Percentiles rank a stretch among this genome's conserved stretches.
Evolutionary conservation across 1,284 basidiomycete species (phyloP).

Genomic region (Entoloma clypeatum): DNA sequence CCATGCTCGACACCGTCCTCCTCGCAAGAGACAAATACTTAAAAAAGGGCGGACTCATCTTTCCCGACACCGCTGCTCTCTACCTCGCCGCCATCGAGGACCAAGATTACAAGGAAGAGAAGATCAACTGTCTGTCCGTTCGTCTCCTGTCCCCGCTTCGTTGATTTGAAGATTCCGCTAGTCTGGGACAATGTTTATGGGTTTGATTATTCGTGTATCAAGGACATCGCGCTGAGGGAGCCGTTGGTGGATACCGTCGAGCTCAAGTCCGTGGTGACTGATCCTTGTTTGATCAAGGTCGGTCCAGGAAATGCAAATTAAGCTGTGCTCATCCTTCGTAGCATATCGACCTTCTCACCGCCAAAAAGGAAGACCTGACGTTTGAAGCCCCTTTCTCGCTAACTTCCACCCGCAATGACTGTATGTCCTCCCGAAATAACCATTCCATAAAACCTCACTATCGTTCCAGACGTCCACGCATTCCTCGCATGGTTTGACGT

Average conservation of each 20-base stretch:
- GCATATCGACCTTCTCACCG: slow-evolving; percentile 90
- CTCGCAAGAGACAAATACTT: slow-evolving; percentile 97
- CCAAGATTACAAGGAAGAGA: slow-evolving; percentile 99
- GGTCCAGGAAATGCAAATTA: slow-evolving; percentile 14
- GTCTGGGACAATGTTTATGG: slow-evolving; percentile 99
- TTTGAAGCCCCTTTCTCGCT: slow-evolving; percentile 84
- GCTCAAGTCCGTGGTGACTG: slow-evolving; percentile 86
- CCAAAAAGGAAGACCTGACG: slow-evolving; percentile 92
- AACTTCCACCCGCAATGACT: slow-evolving; percentile 87
- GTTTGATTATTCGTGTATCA: slow-evolving; percentile 99
- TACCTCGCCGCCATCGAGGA: slow-evolving; percentile 98
- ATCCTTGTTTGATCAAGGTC: slow-evolving; percentile 85
- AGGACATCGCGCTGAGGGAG: slow-evolving; percentile 95
- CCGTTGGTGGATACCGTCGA: slow-evolving; percentile 98
- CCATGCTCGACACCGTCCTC: slow-evolving; percentile 98
- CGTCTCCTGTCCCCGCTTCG: not conserved
- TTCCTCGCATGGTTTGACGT: slow-evolving; percentile 99
- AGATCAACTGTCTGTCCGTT: slow-evolving; percentile 85
- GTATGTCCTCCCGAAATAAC: slow-evolving; percentile 44
- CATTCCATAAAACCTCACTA: slow-evolving; percentile 7
- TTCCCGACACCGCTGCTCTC: slow-evolving; percentile 93
- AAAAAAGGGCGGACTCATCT: slow-evolving; percentile 86
- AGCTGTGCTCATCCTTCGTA: slow-evolving; percentile 25
- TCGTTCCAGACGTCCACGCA: slow-evolving; percentile 82
- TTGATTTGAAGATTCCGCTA: slow-evolving; percentile 28